A percentile compares a stretch with the other conserved stretches of the same genome.
Conservation (phyloP, 2,329 filamentous ascomycete species). For the Epichloe glyceriae region DNA sequence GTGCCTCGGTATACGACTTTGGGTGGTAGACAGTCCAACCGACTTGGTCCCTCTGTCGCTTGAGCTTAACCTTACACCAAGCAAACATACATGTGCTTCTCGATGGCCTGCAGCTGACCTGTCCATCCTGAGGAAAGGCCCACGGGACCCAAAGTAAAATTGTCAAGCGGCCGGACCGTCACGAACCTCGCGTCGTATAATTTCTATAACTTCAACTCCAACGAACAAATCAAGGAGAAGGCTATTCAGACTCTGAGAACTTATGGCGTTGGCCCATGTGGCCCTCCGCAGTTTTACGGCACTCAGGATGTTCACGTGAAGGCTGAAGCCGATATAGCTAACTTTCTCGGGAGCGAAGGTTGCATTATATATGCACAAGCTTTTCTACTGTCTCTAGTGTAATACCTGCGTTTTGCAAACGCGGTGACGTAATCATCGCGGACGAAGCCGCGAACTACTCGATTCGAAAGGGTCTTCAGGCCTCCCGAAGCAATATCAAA, state of each 20-base stretch:
- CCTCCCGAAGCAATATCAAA: conserved; percentile 75
- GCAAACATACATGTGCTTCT: not conserved
- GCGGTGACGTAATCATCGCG: conserved; percentile 92
- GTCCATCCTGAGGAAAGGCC: conserved; percentile 41
- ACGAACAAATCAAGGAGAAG: conserved; percentile 87
- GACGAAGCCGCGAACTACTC: conserved; percentile 89
- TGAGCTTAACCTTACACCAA: not conserved
- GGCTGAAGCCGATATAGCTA: conserved; percentile 84
- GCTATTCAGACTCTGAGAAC: conserved; percentile 87
- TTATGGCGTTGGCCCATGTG: conserved; percentile 93
- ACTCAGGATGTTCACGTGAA: conserved; percentile 98
- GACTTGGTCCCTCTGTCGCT: not conserved
- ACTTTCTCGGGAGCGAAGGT: conserved; percentile 73
- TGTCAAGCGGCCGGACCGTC: conserved; percentile 78
- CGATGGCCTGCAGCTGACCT: not conserved
- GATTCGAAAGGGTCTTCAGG: conserved; percentile 87
- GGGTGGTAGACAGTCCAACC: not conserved
- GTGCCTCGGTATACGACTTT: not conserved
- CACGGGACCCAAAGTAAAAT: conserved; percentile 79
- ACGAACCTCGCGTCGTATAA: conserved; percentile 92
- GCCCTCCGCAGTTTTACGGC: conserved; percentile 94
- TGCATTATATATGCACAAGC: conserved; percentile 95
- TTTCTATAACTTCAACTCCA: conserved; percentile 92
- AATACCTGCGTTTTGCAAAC: conserved; percentile 92
- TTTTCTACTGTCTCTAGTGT: conserved; percentile 92